phyloP scores from a whole-genome alignment of 2,329 filamentous ascomycete species.

The Xylogone sp. region DNA sequence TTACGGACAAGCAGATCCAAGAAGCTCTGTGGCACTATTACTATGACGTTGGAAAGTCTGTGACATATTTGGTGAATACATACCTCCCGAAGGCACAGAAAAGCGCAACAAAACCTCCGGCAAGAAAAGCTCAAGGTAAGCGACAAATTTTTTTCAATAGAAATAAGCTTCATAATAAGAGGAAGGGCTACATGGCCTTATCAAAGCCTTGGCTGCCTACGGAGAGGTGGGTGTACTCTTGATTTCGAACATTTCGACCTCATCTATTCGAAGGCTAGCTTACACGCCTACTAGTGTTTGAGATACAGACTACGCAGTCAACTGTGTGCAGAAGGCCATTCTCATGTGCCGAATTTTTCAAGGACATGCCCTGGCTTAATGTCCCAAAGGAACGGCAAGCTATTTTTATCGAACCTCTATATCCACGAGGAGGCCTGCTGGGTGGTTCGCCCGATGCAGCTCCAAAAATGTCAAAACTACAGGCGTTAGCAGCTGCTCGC shows the following conservation, averaged over 20 bases:
- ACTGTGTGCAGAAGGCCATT: slow-evolving; percentile 26
- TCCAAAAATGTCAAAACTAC: slow-evolving; percentile 84
- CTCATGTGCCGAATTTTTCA: slow-evolving; percentile 63
- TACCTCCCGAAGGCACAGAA: slow-evolving; percentile 22
- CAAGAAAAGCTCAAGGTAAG: slow-evolving; percentile 31
- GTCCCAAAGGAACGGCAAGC: slow-evolving; percentile 64
- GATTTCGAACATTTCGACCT: not conserved
- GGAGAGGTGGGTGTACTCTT: slow-evolving; percentile 23
- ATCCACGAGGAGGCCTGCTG: slow-evolving; percentile 64
- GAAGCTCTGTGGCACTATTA: slow-evolving; percentile 95
- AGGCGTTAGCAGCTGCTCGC: slow-evolving; percentile 79
- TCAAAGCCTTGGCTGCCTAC: not conserved
- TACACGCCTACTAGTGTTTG: not conserved
- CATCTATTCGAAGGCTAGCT: not conserved
- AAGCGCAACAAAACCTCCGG: slow-evolving; percentile 26
- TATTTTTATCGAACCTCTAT: slow-evolving; percentile 57
- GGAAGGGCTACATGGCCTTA: not conserved
- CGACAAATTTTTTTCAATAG: slow-evolving; percentile 16
- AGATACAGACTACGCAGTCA: slow-evolving; percentile 1
- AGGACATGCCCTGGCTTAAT: slow-evolving; percentile 80
- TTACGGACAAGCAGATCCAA: slow-evolving; percentile 72
- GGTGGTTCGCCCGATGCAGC: slow-evolving; percentile 65
- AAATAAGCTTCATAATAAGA: not conserved
- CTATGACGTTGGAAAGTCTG: slow-evolving; percentile 84
- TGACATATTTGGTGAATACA: slow-evolving; percentile 71